phyloP scores from a whole-genome alignment of 306 rosid genomes.

The Vigna nakashimae region DNA sequence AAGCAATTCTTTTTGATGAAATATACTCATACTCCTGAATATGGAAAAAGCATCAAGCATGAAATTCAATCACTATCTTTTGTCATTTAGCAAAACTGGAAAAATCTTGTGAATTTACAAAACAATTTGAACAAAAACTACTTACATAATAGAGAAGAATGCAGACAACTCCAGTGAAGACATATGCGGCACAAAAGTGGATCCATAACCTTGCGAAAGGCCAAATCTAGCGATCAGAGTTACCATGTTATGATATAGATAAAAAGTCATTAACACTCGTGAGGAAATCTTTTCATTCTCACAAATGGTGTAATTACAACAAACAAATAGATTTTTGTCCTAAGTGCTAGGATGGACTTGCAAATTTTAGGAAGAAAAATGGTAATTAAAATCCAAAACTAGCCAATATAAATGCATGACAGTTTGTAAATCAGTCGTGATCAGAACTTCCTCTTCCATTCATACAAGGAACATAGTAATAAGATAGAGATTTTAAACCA shows the following conservation, averaged over 20 bases:
- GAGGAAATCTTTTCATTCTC: conserved; percentile 26
- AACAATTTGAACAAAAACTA: conserved; percentile 38
- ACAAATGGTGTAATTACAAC: conserved; percentile 7
- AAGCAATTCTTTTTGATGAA: conserved; percentile 65
- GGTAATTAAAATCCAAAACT: neutral
- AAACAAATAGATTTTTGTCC: neutral
- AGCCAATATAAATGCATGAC: conserved; percentile 32
- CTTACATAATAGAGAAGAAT: conserved; percentile 84
- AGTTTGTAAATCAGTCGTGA: conserved; percentile 19
- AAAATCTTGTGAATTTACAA: conserved; percentile 15
- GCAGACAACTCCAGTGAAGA: conserved; percentile 80
- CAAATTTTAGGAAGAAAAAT: neutral
- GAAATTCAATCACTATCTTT: conserved; percentile 22
- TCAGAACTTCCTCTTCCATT: conserved; percentile 29
- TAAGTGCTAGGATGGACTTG: conserved; percentile 11
- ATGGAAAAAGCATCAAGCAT: conserved; percentile 41
- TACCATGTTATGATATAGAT: conserved; percentile 41
- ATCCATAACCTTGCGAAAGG: conserved; percentile 85
- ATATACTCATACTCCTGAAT: conserved; percentile 72
- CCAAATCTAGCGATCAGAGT: conserved; percentile 57
- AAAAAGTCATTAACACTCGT: conserved; percentile 26
- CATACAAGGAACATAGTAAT: neutral
- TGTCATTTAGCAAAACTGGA: conserved; percentile 23
- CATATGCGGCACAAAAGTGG: conserved; percentile 76
- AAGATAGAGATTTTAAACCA: conserved; percentile 16